Percentiles rank a stretch among this genome's conserved stretches.
Conservation (phyloP, 1,139 yeast species). For the Taphrina pruni region DNA sequence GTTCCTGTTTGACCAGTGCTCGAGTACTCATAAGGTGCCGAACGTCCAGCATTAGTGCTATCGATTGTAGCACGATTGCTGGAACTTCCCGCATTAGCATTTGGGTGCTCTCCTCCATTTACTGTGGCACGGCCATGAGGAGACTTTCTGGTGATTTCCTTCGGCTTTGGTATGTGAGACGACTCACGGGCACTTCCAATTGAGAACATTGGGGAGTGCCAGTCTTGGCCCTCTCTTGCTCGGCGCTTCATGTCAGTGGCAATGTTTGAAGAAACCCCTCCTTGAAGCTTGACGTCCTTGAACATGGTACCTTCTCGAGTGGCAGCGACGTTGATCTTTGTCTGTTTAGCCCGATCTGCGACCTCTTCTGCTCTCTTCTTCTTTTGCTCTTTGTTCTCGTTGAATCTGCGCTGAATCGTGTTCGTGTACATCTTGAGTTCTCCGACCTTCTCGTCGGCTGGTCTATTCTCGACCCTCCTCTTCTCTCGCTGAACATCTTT, state of each 20-base stretch:
- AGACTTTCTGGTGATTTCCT: conserved; percentile 31
- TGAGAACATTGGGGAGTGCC: conserved; percentile 46
- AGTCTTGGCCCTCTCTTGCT: conserved; percentile 45
- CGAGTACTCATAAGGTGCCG: conserved; percentile 33
- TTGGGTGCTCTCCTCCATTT: conserved; percentile 37
- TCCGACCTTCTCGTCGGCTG: conserved; percentile 40
- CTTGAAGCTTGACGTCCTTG: conserved; percentile 44
- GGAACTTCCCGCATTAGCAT: conserved; percentile 22
- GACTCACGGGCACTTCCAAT: conserved; percentile 43
- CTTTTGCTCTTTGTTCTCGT: conserved; percentile 43
- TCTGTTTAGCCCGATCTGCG: conserved; percentile 40
- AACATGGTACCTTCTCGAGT: conserved; percentile 44
- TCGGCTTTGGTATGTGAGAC: conserved; percentile 30
- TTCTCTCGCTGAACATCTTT: conserved; percentile 42
- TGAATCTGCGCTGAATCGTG: conserved; percentile 43
- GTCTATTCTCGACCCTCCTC: conserved; percentile 40
- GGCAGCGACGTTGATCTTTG: conserved; percentile 44
- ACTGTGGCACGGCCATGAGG: conserved; percentile 34
- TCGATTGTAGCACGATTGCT: conserved; percentile 7
- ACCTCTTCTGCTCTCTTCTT: conserved; percentile 24
- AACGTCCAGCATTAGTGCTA: conserved; percentile 29
- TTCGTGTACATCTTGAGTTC: conserved; percentile 43
- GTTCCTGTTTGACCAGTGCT: conserved; percentile 7
- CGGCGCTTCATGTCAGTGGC: conserved; percentile 45
- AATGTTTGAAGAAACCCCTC: conserved; percentile 40